Conservation (phyloP, 441 rosid species). For the Populus hybrid region DNA sequence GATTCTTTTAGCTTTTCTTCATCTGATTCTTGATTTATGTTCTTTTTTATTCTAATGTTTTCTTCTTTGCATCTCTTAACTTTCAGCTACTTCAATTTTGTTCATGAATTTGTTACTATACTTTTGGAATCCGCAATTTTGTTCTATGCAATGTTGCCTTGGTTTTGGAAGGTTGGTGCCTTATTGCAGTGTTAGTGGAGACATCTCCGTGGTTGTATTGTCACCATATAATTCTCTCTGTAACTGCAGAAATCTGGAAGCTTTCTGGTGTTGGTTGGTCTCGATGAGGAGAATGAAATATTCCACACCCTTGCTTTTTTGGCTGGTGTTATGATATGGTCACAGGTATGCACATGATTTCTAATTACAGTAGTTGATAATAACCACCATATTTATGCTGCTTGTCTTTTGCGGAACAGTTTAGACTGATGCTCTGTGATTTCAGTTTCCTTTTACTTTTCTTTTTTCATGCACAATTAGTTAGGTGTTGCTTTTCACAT, state of each 20-base stretch:
- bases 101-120: constrained; percentile 85
- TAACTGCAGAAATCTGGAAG: constrained; percentile 65
- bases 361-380: not conserved
- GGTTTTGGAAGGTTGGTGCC: constrained; percentile 88
- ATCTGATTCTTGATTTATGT: not conserved
- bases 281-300: constrained; percentile 77
- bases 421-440: not conserved
- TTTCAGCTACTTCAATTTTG: constrained; percentile 79
- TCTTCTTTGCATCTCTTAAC: constrained; percentile 15
- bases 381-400: not conserved
- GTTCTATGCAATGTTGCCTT: constrained; percentile 82
- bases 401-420: not conserved
- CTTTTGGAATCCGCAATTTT: constrained; percentile 89
- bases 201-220: constrained; percentile 5
- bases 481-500: not conserved
- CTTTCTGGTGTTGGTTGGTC: constrained; percentile 60
- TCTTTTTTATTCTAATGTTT: constrained; percentile 5
- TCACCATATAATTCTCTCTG: constrained; percentile 8
- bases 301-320: constrained; percentile 84
- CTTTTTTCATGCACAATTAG: not conserved
- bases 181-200: constrained; percentile 15
- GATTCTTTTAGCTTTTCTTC: not conserved
- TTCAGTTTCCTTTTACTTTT: not conserved
- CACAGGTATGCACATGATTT: constrained; percentile 61
- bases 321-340: constrained; percentile 92